phyloP scores from a whole-genome alignment of 768 basidiomycete species.

The Trametes gibbosa region DNA sequence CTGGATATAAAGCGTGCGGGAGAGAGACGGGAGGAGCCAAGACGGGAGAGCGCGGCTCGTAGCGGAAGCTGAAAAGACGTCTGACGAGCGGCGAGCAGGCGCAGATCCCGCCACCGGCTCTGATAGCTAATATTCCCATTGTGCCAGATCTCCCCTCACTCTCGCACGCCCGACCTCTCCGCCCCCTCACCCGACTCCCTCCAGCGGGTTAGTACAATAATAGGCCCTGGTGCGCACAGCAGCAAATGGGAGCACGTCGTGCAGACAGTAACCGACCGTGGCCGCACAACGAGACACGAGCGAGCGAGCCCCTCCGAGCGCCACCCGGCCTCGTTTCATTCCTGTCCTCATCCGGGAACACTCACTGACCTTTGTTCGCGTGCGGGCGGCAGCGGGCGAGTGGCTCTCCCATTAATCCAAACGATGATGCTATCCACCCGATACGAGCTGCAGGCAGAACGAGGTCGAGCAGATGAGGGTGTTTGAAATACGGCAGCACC shows the following conservation, averaged over 20 bases:
- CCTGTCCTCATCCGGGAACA: not conserved
- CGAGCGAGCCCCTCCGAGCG: constrained; percentile 3
- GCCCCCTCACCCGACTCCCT: not conserved
- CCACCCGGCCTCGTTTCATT: not conserved
- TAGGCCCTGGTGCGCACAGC: not conserved
- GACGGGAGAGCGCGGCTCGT: not conserved
- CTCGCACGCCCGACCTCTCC: not conserved
- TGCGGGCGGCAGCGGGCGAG: not conserved
- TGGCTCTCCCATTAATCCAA: not conserved
- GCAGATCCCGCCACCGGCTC: constrained; percentile 3
- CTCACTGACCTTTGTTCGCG: not conserved
- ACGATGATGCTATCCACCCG: not conserved
- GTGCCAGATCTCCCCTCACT: not conserved
- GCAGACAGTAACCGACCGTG: not conserved
- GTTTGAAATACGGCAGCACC: constrained; percentile 2
- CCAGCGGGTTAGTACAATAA: not conserved
- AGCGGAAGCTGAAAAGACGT: not conserved
- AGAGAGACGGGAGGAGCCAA: not conserved
- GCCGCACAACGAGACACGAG: constrained; percentile 1
- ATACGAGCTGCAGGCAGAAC: not conserved
- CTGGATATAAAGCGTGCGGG: not conserved
- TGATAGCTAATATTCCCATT: not conserved
- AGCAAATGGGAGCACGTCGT: constrained; percentile 4
- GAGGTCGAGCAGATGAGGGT: not conserved
- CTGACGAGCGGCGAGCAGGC: not conserved